These are phyloP conservation scores for Cinnamomum micranthum DNA, from an alignment of 164 flowering plant genomes.

Conservation along the genomic window DNA sequence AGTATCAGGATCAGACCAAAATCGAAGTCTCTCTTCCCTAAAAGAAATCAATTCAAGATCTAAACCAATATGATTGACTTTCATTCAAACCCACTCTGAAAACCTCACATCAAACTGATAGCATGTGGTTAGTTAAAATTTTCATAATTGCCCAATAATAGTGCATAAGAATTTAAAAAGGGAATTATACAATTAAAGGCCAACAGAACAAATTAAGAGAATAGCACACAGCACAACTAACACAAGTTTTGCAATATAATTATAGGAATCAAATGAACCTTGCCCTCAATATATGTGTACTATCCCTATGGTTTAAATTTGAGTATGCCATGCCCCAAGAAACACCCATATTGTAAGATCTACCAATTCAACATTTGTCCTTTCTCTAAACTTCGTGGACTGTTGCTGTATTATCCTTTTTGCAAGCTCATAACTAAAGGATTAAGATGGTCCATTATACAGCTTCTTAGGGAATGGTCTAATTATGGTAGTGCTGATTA, in stretches of 20 bases:
- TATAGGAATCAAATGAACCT: no score
- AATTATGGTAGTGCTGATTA: neutral
- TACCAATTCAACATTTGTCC: neutral
- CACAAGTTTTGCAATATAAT: no score
- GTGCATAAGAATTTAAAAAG: neutral
- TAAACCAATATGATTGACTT: constrained; percentile 10
- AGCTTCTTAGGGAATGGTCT: neutral
- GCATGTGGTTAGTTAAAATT: neutral
- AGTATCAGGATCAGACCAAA: constrained; percentile 99
- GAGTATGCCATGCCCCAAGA: neutral
- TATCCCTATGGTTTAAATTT: neutral
- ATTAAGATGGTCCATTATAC: neutral
- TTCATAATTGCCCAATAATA: neutral
- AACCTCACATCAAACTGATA: neutral
- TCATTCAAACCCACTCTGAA: neutral
- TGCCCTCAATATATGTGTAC: neutral
- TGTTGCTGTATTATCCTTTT: neutral
- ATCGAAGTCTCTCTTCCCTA: constrained; percentile 91
- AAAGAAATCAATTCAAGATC: constrained; percentile 23
- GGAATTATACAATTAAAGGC: neutral
- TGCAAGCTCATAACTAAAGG: neutral
- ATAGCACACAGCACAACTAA: neutral
- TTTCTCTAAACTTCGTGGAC: neutral
- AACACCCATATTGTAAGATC: neutral
- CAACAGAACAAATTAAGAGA: neutral